Evolutionary conservation across 257 asterid genomes (phyloP).

Genomic region (Orobanche coerulescens): DNA sequence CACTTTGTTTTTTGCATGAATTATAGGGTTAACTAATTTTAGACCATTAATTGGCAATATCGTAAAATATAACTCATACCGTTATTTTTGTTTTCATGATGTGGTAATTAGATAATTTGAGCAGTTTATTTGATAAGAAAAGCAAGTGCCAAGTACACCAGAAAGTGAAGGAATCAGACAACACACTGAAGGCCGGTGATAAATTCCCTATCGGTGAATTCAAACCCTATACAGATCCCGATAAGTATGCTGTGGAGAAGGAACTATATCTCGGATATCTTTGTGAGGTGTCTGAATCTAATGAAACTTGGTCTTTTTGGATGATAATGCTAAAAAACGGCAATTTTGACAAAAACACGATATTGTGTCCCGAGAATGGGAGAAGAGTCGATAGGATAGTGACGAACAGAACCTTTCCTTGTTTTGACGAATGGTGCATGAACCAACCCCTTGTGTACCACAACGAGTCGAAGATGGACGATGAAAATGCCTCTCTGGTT

Average conservation of each 20-base stretch:
- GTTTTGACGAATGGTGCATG: slow-evolving; percentile 86
- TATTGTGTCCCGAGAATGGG: slow-evolving; percentile 80
- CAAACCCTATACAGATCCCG: slow-evolving; percentile 44
- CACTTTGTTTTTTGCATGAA: no score
- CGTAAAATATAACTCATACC: no score
- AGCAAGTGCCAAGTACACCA: slow-evolving; percentile 46
- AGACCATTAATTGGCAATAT: no score
- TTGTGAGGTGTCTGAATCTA: slow-evolving; percentile 44
- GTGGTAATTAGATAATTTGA: slow-evolving; percentile 22
- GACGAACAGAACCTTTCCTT: slow-evolving; percentile 62
- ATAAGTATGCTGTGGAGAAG: slow-evolving; percentile 65
- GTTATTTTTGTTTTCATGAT: slow-evolving; percentile 5
- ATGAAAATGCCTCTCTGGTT: slow-evolving; percentile 31
- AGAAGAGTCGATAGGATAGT: slow-evolving; percentile 54
- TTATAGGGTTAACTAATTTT: no score
- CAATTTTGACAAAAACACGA: slow-evolving; percentile 67
- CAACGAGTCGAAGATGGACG: slow-evolving; percentile 37
- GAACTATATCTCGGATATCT: slow-evolving; percentile 67
- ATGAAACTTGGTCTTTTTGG: slow-evolving; percentile 64
- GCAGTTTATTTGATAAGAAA: slow-evolving; percentile 15
- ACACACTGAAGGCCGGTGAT: slow-evolving; percentile 56
- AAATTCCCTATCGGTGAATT: slow-evolving; percentile 36
- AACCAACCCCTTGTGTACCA: slow-evolving; percentile 76
- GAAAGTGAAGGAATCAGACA: slow-evolving; percentile 59
- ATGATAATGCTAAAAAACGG: slow-evolving; percentile 86